Base-by-base conservation (phyloP, 169 alveolate species). In the Neospora caninum region DNA sequence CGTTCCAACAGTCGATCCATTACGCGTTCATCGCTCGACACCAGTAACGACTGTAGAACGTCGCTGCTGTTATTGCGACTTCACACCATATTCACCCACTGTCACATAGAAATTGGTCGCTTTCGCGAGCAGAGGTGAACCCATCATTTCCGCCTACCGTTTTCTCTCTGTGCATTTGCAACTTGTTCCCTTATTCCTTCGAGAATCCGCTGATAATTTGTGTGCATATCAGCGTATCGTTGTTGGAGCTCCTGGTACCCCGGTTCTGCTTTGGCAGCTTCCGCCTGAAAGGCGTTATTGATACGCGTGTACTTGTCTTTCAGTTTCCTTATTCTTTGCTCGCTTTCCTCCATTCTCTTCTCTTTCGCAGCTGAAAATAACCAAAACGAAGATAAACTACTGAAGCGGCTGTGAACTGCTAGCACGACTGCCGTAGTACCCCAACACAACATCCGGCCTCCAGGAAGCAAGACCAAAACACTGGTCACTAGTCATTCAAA, bases 231-330 rank as follows among this genome's bases (percentile, higher is more conserved):
- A 41, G 89, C 89, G 25, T 82, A 82, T 31, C 39, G 89, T 9
- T 82, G 89, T 29, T 42, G 89, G 27, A 82, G 89, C 67, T 82
- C 67, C 39, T 41, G 67, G 27, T 82, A 82, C 64, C 64, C 89
- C n/a, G 89, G 64, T 36, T 82, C 89, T 22, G 89, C 89, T 42
- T 82, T 82, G 29, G 89, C 53, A 9, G 89, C 53, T 67, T 82
- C 89, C 69, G 53, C 41, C 67, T 41, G 4, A 43, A 82, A 82
- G 34, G n/a, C 89, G 29, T 31, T 36, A 43, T 82, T 34, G 13
- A 82, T 42, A 36, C 64, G 64, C 29, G n/a, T 16, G 38, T 18
- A 42, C 7, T 38, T 36, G n/a, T 82, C 64, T 41, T 82, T 82
- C 42, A 82, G 67, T 27, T 9, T 38, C 38, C 36, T 18, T 42